Evolutionary conservation across 148 eudicot species (phyloP).

Genomic region (Gaultheria prostrata): DNA sequence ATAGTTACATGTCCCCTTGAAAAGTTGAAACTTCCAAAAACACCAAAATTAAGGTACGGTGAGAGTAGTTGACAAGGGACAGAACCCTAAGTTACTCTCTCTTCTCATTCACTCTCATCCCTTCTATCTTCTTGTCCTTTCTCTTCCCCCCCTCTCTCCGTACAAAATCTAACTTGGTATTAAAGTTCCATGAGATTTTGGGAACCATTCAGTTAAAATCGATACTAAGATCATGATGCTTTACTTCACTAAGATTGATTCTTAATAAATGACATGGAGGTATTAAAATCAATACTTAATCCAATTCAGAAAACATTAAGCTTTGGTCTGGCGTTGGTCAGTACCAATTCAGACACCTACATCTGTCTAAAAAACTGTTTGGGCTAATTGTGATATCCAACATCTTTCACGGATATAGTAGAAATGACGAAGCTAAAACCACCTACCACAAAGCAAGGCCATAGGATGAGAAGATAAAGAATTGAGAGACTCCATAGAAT

Average conservation of each 20-base stretch:
- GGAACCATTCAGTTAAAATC: background rate
- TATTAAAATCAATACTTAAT: background rate
- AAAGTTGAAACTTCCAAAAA: background rate
- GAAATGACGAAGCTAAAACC: background rate
- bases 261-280: too few relatives aligned
- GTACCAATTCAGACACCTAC: background rate
- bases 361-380: background rate
- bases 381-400: background rate
- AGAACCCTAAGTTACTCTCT: background rate
- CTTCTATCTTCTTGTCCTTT: background rate
- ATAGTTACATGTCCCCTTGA: background rate
- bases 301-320: background rate
- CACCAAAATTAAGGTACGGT: background rate
- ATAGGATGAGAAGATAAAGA: constrained; percentile 93
- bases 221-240: too few relatives aligned
- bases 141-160: background rate
- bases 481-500: constrained; percentile 84
- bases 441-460: constrained; percentile 93
- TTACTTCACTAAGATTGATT: too few relatives aligned
- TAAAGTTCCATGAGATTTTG: background rate
- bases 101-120: background rate
- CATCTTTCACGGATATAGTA: background rate
- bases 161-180: background rate
- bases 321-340: background rate
- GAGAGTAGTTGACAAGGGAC: background rate